Conservation (phyloP, 208 protist genomes). For the Leishmania arabica region DNA sequence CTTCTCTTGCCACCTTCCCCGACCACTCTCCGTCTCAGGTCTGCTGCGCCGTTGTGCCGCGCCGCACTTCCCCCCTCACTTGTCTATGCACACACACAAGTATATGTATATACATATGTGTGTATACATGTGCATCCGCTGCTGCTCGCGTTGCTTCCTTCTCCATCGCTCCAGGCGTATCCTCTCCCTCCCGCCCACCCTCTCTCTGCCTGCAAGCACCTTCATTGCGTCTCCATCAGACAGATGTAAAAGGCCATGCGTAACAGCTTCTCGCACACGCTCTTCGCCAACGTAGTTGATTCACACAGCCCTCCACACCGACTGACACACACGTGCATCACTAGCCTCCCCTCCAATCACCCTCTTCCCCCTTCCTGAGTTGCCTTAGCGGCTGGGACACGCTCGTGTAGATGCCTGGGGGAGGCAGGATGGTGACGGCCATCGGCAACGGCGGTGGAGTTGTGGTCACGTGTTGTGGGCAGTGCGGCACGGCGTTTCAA, state of each 20-base stretch:
- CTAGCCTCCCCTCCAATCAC: background rate
- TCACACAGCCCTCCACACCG: background rate
- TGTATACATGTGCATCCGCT: background rate
- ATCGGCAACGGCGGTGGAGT: background rate
- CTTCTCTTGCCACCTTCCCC: too few species aligned
- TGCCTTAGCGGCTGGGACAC: background rate
- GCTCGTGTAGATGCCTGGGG: slow-evolving; percentile 15
- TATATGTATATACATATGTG: too few species aligned
- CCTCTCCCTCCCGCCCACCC: too few species aligned
- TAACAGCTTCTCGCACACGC: background rate
- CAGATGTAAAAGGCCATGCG: background rate
- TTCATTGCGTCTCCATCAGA: background rate
- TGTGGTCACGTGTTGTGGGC: slow-evolving; percentile 45
- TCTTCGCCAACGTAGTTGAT: background rate
- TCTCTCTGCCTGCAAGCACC: background rate
- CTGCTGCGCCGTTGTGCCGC: background rate
- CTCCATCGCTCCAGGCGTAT: background rate
- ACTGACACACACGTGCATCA: background rate
- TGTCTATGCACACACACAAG: background rate
- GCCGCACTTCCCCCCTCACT: background rate
- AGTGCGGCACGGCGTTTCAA: slow-evolving; percentile 72
- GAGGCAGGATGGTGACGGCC: slow-evolving; percentile 1
- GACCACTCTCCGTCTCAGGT: background rate
- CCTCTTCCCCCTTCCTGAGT: background rate
- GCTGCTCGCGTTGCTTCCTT: background rate